Evolutionary conservation across 2,329 filamentous ascomycete species (phyloP).

Genomic region (Mycosphaerella arachidis): DNA sequence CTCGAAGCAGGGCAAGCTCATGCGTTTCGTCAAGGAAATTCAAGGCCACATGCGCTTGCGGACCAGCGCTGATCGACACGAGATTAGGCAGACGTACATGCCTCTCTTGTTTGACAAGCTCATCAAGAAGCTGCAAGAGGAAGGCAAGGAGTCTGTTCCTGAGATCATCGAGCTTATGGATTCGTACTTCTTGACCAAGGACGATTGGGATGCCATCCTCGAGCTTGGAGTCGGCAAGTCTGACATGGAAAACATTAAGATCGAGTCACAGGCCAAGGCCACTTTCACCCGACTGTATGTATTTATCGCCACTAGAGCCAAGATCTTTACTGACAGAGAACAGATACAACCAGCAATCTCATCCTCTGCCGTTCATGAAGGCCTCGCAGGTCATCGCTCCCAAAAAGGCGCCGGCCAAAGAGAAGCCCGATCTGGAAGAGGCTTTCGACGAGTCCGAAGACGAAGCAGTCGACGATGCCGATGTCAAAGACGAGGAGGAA

Average conservation of each 20-base stretch:
- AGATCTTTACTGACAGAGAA: conserved; percentile 18
- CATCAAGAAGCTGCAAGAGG: conserved; percentile 65
- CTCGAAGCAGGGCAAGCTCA: conserved; percentile 72
- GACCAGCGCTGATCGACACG: conserved; percentile 84
- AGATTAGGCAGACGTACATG: conserved; percentile 90
- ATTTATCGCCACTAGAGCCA: neutral
- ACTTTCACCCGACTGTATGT: conserved; percentile 84
- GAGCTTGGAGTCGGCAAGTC: conserved; percentile 87
- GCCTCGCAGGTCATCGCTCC: conserved; percentile 70
- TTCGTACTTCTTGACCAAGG: conserved; percentile 87
- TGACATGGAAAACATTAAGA: conserved; percentile 67
- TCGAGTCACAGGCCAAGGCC: conserved; percentile 81
- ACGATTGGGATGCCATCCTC: conserved; percentile 89
- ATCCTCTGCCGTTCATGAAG: conserved; percentile 95
- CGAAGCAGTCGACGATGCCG: conserved; percentile 46
- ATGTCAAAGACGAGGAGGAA: conserved; percentile 50
- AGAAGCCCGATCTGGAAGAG: conserved; percentile 90
- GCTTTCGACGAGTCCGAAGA: conserved; percentile 87
- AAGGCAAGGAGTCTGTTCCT: conserved; percentile 76
- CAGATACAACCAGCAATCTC: conserved; percentile 79
- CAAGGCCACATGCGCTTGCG: conserved; percentile 94
- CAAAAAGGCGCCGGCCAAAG: conserved; percentile 64
- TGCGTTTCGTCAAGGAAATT: conserved; percentile 82
- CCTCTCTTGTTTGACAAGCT: conserved; percentile 81
- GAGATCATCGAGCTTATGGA: conserved; percentile 95